phyloP scores from a whole-genome alignment of 306 rosid species.

The cucumber (Cucumis sativus) region Cucumber_9930_V3 NC_026657.2:8964001-8964500 shows the following conservation, averaged over 20 bases:
- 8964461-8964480: slow-evolving; percentile 69
- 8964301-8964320: not conserved
- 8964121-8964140: slow-evolving; percentile 58
- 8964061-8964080: slow-evolving; percentile 84
- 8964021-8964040: slow-evolving; percentile 32
- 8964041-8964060: slow-evolving; percentile 83
- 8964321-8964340: not conserved
- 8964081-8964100: slow-evolving; percentile 85
- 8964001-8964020: not conserved
- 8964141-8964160: slow-evolving; percentile 34
- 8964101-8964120: slow-evolving; percentile 75
- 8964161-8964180: slow-evolving; percentile 38
- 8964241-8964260: not conserved
- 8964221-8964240: not conserved
- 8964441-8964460: slow-evolving; percentile 72
- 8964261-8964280: not conserved
- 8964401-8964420: slow-evolving; percentile 56
- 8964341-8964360: not conserved
- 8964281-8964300: not conserved
- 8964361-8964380: not conserved
- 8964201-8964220: not conserved
- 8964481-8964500: slow-evolving; percentile 30
- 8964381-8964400: not conserved
- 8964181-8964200: not conserved
- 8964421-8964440: slow-evolving; percentile 82